These are phyloP conservation scores for Reutealis trisperma DNA, from an alignment of 345 rosid genomes.

Conservation along the genomic window DNA sequence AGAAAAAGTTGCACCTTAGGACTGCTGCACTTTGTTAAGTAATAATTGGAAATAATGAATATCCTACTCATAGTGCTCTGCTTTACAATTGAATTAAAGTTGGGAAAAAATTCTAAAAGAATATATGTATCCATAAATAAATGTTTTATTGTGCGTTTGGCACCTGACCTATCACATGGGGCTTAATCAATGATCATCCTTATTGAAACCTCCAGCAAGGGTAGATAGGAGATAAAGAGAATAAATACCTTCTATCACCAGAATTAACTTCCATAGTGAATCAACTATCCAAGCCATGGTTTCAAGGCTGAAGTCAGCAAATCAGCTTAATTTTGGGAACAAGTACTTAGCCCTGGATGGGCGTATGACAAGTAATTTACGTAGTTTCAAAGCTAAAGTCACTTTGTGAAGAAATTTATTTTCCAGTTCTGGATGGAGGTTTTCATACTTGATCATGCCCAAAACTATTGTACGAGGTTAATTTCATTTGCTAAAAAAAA, in stretches of 20 bases:
- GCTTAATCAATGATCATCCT: background rate
- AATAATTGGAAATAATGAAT: background rate
- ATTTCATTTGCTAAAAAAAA: background rate
- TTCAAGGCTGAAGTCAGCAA: too few species aligned
- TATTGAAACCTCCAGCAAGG: background rate
- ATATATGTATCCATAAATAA: background rate
- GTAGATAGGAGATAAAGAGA: background rate
- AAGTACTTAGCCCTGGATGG: too few species aligned
- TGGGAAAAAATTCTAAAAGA: background rate
- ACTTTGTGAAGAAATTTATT: background rate
- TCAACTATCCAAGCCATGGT: background rate
- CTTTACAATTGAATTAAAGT: background rate
- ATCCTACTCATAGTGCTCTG: background rate
- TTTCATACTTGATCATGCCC: too few species aligned
- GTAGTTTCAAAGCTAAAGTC: too few species aligned
- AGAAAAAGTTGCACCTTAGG: background rate
- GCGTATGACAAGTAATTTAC: too few species aligned
- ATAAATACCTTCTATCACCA: background rate
- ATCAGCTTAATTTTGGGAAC: too few species aligned
- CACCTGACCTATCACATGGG: background rate
- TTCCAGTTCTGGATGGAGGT: background rate
- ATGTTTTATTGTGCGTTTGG: background rate
- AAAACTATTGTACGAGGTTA: too few species aligned
- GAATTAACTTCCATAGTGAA: background rate
- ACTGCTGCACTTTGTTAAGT: background rate